Evolutionary conservation across 2,329 filamentous ascomycete genomes (phyloP), one percentile per base, ranked within the genome.

Genomic region (Coniochaeta sp.): DNA sequence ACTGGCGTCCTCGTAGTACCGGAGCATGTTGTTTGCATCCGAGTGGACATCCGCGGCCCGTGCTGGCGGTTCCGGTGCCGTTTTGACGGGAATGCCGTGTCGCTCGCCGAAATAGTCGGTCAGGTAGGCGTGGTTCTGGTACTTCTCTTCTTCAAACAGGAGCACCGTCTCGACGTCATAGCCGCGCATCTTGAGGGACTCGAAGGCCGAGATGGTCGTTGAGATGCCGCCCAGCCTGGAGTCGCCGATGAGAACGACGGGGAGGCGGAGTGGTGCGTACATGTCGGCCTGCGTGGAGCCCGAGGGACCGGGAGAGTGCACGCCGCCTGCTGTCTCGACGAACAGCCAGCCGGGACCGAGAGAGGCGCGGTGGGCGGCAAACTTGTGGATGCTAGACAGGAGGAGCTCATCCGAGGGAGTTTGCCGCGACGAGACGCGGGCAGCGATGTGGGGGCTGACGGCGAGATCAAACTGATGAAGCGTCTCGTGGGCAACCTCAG

Each of bases 281-380:
- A 93, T 74, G 67, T 96, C 90, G 2, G 87, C 90, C 69, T 96
- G 91, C 0, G 88, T 85, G 1, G 81, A 88, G 10, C 90, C 89
- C 38, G 88, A 90, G 0, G 90, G 91, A 0, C 84, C 84, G 0
- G 91, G 91, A 0, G 90, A 93, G 62, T 93, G 86, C 0, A 93
- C 89, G 0, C 91, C 91, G 0, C 90, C 91, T 1, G 91, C 90
- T 1, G 91, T 95, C 71, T 96, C 91, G 54, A 95, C 77, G 55
- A 96, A 80, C 1, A 89, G 75, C 72, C 87, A 84, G n/a, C 82
- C 82, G 54, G 75, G 70, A 4, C 74, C 73, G 2, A 66, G 65
- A 22, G 70, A 66, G 3, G 81, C 77, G 59, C 76, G 77, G n/a
- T 73, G 65, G 7, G 72, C 69, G 1, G 81, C 75, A 59, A 79